phyloP scores from a whole-genome alignment of 257 asterid genomes.

The Gardenia jasminoides region DNA sequence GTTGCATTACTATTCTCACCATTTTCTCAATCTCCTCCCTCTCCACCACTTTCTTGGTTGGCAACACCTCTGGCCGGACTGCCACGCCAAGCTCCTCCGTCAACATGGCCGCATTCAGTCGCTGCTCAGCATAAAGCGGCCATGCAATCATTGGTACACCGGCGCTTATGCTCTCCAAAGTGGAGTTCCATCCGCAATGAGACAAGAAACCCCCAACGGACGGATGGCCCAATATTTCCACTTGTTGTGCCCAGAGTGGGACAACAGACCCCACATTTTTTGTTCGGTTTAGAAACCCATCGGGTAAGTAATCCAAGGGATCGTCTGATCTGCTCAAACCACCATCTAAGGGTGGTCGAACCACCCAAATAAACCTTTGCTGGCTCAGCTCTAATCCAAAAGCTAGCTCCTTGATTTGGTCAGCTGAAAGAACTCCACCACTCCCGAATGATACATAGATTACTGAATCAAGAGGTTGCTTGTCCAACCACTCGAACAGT shows the following conservation, averaged over 20 bases:
- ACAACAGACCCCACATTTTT: slow-evolving; percentile 31
- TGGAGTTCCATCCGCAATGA: slow-evolving; percentile 33
- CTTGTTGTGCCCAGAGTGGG: slow-evolving; percentile 38
- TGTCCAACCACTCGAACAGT: slow-evolving; percentile 43
- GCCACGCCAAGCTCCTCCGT: slow-evolving; percentile 27
- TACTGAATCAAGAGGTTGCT: slow-evolving; percentile 52
- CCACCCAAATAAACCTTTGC: slow-evolving; percentile 67
- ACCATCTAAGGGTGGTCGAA: slow-evolving; percentile 39
- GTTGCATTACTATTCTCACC: slow-evolving; percentile 23
- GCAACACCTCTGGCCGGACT: slow-evolving; percentile 16
- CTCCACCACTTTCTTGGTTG: slow-evolving; percentile 15
- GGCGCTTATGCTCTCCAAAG: slow-evolving; percentile 15
- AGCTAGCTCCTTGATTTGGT: slow-evolving; percentile 56
- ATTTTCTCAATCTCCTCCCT: slow-evolving; percentile 24
- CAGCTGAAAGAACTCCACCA: slow-evolving; percentile 47
- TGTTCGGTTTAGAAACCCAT: slow-evolving; percentile 41
- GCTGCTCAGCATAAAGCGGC: slow-evolving; percentile 26
- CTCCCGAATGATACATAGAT: slow-evolving; percentile 66
- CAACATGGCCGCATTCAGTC: slow-evolving; percentile 18
- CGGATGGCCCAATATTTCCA: slow-evolving; percentile 19
- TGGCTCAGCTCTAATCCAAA: slow-evolving; percentile 59
- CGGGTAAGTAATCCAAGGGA: slow-evolving; percentile 35
- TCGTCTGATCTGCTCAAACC: slow-evolving; percentile 20
- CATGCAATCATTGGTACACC: slow-evolving; percentile 32
- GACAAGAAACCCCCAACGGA: slow-evolving; percentile 25